Evolutionary conservation across 2,329 filamentous ascomycete genomes (phyloP).

Genomic region (Corinectria fuckeliana): DNA sequence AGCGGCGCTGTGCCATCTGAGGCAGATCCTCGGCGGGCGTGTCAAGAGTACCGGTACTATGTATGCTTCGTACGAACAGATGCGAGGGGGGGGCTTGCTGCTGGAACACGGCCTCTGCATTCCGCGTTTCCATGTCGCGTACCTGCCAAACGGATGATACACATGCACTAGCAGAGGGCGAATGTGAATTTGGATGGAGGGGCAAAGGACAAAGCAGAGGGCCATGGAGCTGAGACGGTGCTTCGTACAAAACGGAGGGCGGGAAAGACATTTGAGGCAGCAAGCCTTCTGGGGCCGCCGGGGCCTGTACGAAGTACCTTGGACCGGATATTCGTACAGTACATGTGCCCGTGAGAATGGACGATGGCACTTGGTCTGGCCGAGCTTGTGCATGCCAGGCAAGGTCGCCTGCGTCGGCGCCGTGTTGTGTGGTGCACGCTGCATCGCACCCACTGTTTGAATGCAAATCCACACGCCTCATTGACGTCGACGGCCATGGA

Average conservation of each 20-base stretch:
- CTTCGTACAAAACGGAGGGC: constrained; percentile 11
- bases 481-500: constrained; percentile 5
- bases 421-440: constrained; percentile 15
- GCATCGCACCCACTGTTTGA: constrained; percentile 16
- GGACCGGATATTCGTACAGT: no score
- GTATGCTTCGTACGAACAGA: neutral
- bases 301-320: constrained; percentile 19
- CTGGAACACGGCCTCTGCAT: constrained; percentile 27
- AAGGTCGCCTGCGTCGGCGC: constrained; percentile 7
- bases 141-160: constrained; percentile 22
- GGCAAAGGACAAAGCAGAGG: constrained; percentile 13
- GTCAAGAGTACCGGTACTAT: neutral
- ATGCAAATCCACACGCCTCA: constrained; percentile 14
- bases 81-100: constrained; percentile 26
- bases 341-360: constrained; percentile 14
- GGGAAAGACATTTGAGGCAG: constrained; percentile 26
- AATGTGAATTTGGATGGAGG: constrained; percentile 4
- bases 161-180: neutral
- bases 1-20: constrained; percentile 18
- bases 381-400: constrained; percentile 14
- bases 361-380: constrained; percentile 5
- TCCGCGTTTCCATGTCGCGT: constrained; percentile 26
- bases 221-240: constrained; percentile 16
- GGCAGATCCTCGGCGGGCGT: constrained; percentile 18
- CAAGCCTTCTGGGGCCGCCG: constrained; percentile 15